Evolutionary conservation across 164 flowering plant genomes (phyloP).

Genomic region (Pachysandra terminalis): DNA sequence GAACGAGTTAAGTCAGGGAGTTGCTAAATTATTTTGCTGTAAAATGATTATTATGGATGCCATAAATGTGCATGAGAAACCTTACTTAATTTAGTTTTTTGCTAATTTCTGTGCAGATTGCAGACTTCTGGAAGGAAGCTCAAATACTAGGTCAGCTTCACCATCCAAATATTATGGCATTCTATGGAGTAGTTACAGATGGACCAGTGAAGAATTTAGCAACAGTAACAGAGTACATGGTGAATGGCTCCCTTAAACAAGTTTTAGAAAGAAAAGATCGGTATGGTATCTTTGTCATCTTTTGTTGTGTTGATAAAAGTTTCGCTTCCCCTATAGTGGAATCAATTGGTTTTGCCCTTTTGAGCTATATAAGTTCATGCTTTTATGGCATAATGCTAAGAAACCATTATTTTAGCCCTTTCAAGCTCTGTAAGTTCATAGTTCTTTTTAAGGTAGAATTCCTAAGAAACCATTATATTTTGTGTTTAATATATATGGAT

Average conservation of each 20-base stretch:
- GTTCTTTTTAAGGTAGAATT: too few relatives aligned
- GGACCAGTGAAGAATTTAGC: constrained; percentile 38
- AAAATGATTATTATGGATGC: too few relatives aligned
- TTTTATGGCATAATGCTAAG: neutral
- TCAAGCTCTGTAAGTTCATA: too few relatives aligned
- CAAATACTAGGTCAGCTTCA: constrained; percentile 34
- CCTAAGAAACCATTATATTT: too few relatives aligned
- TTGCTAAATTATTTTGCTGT: too few relatives aligned
- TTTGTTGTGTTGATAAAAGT: neutral
- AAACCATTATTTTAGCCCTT: too few relatives aligned
- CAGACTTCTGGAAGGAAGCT: constrained; percentile 53
- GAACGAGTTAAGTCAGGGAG: too few relatives aligned
- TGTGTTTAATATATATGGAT: too few relatives aligned
- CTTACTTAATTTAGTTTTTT: too few relatives aligned
- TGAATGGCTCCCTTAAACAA: constrained; percentile 52
- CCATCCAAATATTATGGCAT: constrained; percentile 52
- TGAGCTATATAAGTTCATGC: neutral
- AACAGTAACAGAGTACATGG: constrained; percentile 52
- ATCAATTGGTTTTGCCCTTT: neutral
- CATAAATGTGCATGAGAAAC: too few relatives aligned
- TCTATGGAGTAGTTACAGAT: constrained; percentile 49
- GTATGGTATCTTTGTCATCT: constrained; percentile 16
- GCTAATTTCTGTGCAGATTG: constrained; percentile 18
- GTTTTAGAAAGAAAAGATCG: constrained; percentile 39
- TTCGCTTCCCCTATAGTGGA: neutral